Evolutionary conservation across 306 rosid genomes (phyloP).

Genomic region (Dryas alaskensis): DNA sequence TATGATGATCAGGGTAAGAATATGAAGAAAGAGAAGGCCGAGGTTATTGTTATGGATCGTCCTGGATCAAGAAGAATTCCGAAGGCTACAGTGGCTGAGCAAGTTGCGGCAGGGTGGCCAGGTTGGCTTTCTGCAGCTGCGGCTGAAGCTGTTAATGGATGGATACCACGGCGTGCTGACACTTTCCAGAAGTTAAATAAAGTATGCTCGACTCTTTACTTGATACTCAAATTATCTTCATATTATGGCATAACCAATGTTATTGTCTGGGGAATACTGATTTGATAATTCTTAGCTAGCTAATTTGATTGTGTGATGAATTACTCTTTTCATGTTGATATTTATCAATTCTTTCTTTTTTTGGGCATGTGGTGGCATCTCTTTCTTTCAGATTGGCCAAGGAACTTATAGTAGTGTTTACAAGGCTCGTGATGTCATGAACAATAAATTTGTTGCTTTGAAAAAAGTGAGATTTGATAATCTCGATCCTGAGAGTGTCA

Average conservation of each 20-base stretch:
- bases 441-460: constrained; percentile 70
- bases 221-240: constrained; percentile 13
- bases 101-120: constrained; percentile 97
- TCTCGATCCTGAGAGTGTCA: constrained; percentile 85
- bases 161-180: constrained; percentile 79
- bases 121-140: constrained; percentile 87
- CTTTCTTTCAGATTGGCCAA: constrained; percentile 77
- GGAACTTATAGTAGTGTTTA: constrained; percentile 93
- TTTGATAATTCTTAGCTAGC: background rate
- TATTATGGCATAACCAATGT: background rate
- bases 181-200: constrained; percentile 72
- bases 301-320: constrained; percentile 5
- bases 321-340: constrained; percentile 1
- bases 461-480: constrained; percentile 87
- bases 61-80: constrained; percentile 63
- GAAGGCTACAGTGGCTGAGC: constrained; percentile 64
- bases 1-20: constrained; percentile 42
- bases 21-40: constrained; percentile 47
- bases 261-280: constrained; percentile 6
- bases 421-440: constrained; percentile 75
- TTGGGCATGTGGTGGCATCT: constrained; percentile 26
- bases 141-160: constrained; percentile 76
- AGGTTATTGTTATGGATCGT: constrained; percentile 33
- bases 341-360: constrained; percentile 5
- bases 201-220: constrained; percentile 42